Evolutionary conservation across 2,329 filamentous ascomycete genomes (phyloP).

Genomic region (Ilyonectria sp.): DNA sequence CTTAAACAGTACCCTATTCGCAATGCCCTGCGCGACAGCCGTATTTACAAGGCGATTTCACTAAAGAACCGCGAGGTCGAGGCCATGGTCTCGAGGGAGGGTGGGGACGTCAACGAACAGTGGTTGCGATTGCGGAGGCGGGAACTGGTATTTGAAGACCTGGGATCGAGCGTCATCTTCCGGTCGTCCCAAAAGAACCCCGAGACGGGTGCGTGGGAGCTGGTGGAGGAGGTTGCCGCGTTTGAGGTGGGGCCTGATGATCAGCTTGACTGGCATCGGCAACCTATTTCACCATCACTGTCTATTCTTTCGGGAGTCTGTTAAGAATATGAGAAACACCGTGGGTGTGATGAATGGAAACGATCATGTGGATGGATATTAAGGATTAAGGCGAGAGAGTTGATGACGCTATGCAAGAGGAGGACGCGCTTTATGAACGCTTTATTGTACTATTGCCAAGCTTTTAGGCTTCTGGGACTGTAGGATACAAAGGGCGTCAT

Average conservation of each 20-base stretch:
- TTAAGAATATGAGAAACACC: constrained; percentile 7
- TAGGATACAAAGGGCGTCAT: constrained; percentile 9
- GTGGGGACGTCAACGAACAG: constrained; percentile 51
- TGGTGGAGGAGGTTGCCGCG: constrained; percentile 56
- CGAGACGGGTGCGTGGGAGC: constrained; percentile 52
- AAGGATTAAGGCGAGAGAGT: too few species aligned
- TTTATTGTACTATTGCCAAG: constrained; percentile 8
- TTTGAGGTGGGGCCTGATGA: constrained; percentile 51
- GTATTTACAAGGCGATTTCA: constrained; percentile 57
- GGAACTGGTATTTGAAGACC: constrained; percentile 57
- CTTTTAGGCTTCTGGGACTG: constrained; percentile 6
- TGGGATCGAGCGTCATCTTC: constrained; percentile 56
- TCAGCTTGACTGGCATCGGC: constrained; percentile 52
- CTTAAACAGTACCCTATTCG: constrained; percentile 58
- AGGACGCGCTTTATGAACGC: not conserved
- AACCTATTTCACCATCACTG: constrained; percentile 54
- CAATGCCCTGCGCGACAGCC: constrained; percentile 61
- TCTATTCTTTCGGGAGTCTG: constrained; percentile 47
- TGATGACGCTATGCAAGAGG: not conserved
- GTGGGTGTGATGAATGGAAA: not conserved
- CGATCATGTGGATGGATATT: too few species aligned
- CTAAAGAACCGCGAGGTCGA: constrained; percentile 57
- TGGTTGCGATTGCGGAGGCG: constrained; percentile 57
- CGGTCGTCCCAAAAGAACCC: constrained; percentile 53
- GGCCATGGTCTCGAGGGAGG: constrained; percentile 50